phyloP scores from a whole-genome alignment of 2,329 filamentous ascomycete species.

The Colletotrichum somersetense region DNA sequence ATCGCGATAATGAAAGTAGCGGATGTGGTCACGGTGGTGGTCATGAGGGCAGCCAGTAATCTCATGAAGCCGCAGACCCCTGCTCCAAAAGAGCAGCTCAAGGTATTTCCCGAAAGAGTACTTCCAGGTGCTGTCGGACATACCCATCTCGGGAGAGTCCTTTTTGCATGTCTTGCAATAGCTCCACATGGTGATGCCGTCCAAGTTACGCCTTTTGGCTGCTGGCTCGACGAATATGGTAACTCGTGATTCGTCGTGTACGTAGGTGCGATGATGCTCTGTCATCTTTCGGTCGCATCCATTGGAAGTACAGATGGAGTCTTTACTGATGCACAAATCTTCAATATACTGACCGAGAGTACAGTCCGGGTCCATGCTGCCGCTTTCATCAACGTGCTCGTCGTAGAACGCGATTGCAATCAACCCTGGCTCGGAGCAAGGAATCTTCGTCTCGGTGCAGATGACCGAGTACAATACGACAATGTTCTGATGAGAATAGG shows the following conservation, averaged over 20 bases:
- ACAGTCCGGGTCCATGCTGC: constrained; percentile 84
- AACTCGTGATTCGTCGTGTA: constrained; percentile 94
- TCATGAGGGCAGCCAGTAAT: constrained; percentile 86
- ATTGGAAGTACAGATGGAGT: constrained; percentile 83
- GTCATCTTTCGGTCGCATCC: constrained; percentile 90
- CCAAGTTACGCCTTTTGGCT: constrained; percentile 61
- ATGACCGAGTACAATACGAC: constrained; percentile 94
- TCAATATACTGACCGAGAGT: constrained; percentile 96
- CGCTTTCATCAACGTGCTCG: constrained; percentile 76
- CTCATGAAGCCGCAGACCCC: constrained; percentile 79
- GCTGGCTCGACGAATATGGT: constrained; percentile 84
- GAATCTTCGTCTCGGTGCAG: constrained; percentile 92
- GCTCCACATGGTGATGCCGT: constrained; percentile 96
- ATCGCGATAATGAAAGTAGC: constrained; percentile 91
- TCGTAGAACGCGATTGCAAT: constrained; percentile 94
- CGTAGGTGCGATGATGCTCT: constrained; percentile 95
- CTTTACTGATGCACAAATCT: constrained; percentile 82
- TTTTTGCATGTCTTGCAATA: constrained; percentile 92
- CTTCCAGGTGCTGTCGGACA: constrained; percentile 96
- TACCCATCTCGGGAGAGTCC: constrained; percentile 88
- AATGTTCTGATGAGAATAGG: constrained; percentile 95
- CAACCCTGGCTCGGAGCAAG: constrained; percentile 91
- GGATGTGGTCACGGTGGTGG: constrained; percentile 89
- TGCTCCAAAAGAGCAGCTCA: constrained; percentile 97
- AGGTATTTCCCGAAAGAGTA: constrained; percentile 99